Evolutionary conservation across 441 rosid species (phyloP).

Genomic region (Populus hybrid): DNA sequence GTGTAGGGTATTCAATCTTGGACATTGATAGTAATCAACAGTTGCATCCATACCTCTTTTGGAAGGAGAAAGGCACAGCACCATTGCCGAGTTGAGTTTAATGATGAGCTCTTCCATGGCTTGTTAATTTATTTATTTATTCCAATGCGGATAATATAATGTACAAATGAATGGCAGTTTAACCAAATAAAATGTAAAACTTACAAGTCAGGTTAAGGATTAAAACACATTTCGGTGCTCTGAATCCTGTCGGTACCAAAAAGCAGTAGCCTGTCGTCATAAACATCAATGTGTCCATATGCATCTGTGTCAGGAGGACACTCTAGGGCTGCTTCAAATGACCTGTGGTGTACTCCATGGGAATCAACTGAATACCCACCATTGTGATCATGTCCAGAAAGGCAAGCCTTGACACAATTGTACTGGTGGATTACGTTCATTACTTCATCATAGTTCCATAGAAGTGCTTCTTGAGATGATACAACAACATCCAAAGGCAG

Average conservation of each 20-base stretch:
- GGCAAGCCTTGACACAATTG: slow-evolving; percentile 69
- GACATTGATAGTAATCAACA: not conserved
- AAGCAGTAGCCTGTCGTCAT: slow-evolving; percentile 57
- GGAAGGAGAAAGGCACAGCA: not conserved
- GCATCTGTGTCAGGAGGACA: slow-evolving; percentile 86
- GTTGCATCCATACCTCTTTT: slow-evolving; percentile 4
- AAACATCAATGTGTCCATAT: slow-evolving; percentile 69
- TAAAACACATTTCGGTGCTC: slow-evolving; percentile 47
- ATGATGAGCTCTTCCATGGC: not conserved
- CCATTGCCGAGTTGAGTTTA: not conserved
- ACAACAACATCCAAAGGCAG: slow-evolving; percentile 67
- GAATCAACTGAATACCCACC: slow-evolving; percentile 78
- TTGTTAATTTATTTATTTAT: not conserved
- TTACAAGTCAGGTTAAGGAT: slow-evolving; percentile 13
- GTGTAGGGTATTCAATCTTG: not conserved
- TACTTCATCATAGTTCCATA: slow-evolving; percentile 86
- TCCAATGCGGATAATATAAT: not conserved
- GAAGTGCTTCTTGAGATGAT: slow-evolving; percentile 47
- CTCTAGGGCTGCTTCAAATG: slow-evolving; percentile 83
- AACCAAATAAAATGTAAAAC: not conserved
- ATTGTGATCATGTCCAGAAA: slow-evolving; percentile 80
- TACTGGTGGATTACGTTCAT: slow-evolving; percentile 70
- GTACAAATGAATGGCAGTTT: slow-evolving; percentile 3
- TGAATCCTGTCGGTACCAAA: slow-evolving; percentile 61
- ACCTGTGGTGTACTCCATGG: slow-evolving; percentile 76